phyloP scores from a whole-genome alignment of 805 yeast genomes.

The Hanseniaspora meyeri region DNA sequence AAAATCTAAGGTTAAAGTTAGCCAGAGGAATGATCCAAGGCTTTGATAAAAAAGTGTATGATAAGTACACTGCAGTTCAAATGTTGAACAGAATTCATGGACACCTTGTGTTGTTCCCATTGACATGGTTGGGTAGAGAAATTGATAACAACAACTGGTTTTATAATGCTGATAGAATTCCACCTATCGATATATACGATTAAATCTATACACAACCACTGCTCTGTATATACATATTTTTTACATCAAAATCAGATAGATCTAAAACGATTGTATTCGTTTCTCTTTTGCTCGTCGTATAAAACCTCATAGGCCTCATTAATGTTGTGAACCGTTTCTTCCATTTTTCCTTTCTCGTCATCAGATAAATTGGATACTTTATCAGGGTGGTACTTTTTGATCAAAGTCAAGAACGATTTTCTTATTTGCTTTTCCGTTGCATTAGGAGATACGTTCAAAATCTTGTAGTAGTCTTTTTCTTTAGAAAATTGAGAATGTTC shows the following conservation, averaged over 20 bases:
- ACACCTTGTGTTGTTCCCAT: constrained; percentile 80
- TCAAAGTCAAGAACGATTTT: constrained; percentile 65
- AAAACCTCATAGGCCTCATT: constrained; percentile 86
- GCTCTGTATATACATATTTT: no score
- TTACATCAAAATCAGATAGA: background rate
- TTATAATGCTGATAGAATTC: constrained; percentile 81
- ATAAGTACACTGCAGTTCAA: constrained; percentile 63
- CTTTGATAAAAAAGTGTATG: constrained; percentile 41
- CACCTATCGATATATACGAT: constrained; percentile 90
- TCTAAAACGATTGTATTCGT: constrained; percentile 48
- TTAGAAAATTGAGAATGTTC: constrained; percentile 18
- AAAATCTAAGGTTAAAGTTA: constrained; percentile 23
- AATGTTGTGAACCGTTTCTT: constrained; percentile 76
- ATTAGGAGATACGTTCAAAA: constrained; percentile 50
- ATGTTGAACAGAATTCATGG: constrained; percentile 67
- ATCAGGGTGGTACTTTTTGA: constrained; percentile 84
- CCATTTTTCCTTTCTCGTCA: constrained; percentile 54
- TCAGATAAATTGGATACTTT: constrained; percentile 56
- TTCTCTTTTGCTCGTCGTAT: constrained; percentile 50
- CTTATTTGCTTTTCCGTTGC: constrained; percentile 66
- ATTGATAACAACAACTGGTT: constrained; percentile 91
- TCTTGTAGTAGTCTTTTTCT: constrained; percentile 65
- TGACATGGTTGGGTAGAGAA: constrained; percentile 80
- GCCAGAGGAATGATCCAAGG: constrained; percentile 26
- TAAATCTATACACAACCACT: constrained; percentile 21